A percentile compares a stretch with the other conserved stretches of the same genome.
These are phyloP conservation scores for Malbranchea zuffiana DNA, from an alignment of 2,329 filamentous ascomycete genomes.

Conservation along the genomic window DNA sequence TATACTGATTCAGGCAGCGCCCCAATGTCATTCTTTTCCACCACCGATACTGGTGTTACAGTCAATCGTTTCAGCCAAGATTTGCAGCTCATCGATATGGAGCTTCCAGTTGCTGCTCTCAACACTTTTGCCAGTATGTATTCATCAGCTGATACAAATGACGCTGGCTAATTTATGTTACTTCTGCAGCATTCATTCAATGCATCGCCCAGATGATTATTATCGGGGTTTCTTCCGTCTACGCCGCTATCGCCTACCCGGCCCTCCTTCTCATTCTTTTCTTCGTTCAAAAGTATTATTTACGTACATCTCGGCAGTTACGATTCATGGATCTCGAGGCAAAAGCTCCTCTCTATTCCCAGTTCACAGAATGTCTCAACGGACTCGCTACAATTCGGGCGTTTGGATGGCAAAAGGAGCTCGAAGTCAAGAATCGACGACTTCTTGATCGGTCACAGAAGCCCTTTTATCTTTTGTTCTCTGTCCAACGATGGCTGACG, in stretches of 20 bases:
- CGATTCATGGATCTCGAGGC: constrained; percentile 52
- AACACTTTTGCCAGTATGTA: constrained; percentile 30
- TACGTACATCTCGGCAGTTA: constrained; percentile 50
- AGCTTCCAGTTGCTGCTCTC: constrained; percentile 32
- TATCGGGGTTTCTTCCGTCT: constrained; percentile 32
- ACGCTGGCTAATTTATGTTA: constrained; percentile 14
- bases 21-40: constrained; percentile 35
- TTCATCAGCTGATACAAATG: constrained; percentile 14
- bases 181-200: constrained; percentile 21
- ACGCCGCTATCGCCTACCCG: constrained; percentile 32
- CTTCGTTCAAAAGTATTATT: constrained; percentile 43
- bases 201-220: constrained; percentile 29
- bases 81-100: constrained; percentile 35
- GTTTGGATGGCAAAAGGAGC: constrained; percentile 43
- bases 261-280: constrained; percentile 30
- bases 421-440: constrained; percentile 36
- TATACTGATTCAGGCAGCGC: constrained; percentile 20
- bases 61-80: constrained; percentile 38
- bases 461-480: constrained; percentile 48
- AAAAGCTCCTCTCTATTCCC: constrained; percentile 48
- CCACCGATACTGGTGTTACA: constrained; percentile 32
- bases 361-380: constrained; percentile 47
- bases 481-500: constrained; percentile 45
- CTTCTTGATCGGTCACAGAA: constrained; percentile 45
- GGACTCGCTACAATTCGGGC: constrained; percentile 47